phyloP scores from a whole-genome alignment of 345 rosid species.

The Hibiscus trionum region DNA sequence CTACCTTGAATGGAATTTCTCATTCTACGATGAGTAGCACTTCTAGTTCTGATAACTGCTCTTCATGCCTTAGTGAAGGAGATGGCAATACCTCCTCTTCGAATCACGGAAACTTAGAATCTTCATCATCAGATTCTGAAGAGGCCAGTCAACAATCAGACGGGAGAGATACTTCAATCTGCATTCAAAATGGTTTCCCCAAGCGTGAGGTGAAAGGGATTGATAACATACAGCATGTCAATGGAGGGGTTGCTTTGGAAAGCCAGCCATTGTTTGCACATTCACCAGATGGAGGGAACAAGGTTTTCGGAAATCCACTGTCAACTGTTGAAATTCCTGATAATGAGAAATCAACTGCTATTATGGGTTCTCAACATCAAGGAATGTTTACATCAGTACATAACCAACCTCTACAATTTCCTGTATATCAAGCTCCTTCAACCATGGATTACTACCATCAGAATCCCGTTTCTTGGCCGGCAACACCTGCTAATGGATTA shows the following conservation, averaged over 20 bases:
- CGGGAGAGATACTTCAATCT: slow-evolving; percentile 39
- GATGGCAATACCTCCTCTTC: slow-evolving; percentile 71
- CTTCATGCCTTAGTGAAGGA: slow-evolving; percentile 80
- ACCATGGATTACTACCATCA: slow-evolving; percentile 74
- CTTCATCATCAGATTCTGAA: slow-evolving; percentile 88
- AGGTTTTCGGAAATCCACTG: slow-evolving; percentile 25
- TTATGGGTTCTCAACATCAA: slow-evolving; percentile 43
- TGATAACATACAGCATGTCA: slow-evolving; percentile 23
- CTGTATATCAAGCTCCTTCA: slow-evolving; percentile 59
- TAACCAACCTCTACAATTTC: slow-evolving; percentile 48
- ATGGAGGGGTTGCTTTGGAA: slow-evolving; percentile 27
- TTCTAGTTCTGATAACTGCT: slow-evolving; percentile 80
- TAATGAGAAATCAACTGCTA: slow-evolving; percentile 25
- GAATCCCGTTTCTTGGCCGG: slow-evolving; percentile 68
- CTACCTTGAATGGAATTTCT: slow-evolving; percentile 20
- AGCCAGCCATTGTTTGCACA: slow-evolving; percentile 22
- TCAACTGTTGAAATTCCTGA: slow-evolving; percentile 29
- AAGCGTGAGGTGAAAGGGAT: slow-evolving; percentile 27
- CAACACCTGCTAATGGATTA: slow-evolving; percentile 46
- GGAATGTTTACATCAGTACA: slow-evolving; percentile 39
- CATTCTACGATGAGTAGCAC: slow-evolving; percentile 40
- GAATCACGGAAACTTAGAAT: slow-evolving; percentile 55
- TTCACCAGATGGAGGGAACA: slow-evolving; percentile 25
- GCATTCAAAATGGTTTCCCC: slow-evolving; percentile 30
- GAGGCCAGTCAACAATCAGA: slow-evolving; percentile 60